A percentile compares a stretch with the other conserved stretches of the same genome.
These are phyloP conservation scores for Acarospora socialis DNA, from an alignment of 2,329 filamentous ascomycete species.

Conservation along the genomic window DNA sequence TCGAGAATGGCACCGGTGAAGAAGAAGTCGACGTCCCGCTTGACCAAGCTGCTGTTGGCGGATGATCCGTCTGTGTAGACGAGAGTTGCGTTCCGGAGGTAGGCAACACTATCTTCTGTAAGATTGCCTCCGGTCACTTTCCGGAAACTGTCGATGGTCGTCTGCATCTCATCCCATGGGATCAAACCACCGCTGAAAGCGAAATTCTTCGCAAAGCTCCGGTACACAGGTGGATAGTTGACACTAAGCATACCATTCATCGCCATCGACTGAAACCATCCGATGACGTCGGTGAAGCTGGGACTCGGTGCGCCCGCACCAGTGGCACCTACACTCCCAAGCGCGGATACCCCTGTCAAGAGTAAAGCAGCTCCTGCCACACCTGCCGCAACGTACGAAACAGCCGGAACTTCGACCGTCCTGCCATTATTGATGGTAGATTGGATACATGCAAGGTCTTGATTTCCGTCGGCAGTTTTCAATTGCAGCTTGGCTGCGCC, in stretches of 20 bases:
- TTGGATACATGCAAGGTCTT: conserved; percentile 66
- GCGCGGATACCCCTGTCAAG: conserved; percentile 56
- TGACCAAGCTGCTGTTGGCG: conserved; percentile 31
- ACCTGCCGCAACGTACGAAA: conserved; percentile 71
- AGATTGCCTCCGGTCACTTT: conserved; percentile 70
- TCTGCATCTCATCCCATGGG: conserved; percentile 67
- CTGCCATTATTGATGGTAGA: conserved; percentile 79
- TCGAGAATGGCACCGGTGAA: conserved; percentile 33
- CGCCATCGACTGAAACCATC: conserved; percentile 86
- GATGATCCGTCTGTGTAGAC: conserved; percentile 50
- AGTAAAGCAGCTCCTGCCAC: conserved; percentile 73
- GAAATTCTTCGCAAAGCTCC: conserved; percentile 85
- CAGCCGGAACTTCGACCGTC: conserved; percentile 57
- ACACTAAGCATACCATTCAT: conserved; percentile 95
- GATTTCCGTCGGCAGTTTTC: conserved; percentile 42
- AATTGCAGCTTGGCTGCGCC: conserved; percentile 71
- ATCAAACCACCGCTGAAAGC: conserved; percentile 78
- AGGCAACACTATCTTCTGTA: conserved; percentile 61
- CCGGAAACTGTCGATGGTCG: conserved; percentile 72
- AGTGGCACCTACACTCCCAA: conserved; percentile 44
- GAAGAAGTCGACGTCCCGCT: conserved; percentile 40
- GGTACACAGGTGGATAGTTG: conserved; percentile 73
- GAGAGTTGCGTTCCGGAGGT: conserved; percentile 61
- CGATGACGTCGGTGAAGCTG: conserved; percentile 70
- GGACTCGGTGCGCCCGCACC: conserved; percentile 59